phyloP scores from a whole-genome alignment of 2,329 filamentous ascomycete species.

The Furcasterigmium sp. region DNA sequence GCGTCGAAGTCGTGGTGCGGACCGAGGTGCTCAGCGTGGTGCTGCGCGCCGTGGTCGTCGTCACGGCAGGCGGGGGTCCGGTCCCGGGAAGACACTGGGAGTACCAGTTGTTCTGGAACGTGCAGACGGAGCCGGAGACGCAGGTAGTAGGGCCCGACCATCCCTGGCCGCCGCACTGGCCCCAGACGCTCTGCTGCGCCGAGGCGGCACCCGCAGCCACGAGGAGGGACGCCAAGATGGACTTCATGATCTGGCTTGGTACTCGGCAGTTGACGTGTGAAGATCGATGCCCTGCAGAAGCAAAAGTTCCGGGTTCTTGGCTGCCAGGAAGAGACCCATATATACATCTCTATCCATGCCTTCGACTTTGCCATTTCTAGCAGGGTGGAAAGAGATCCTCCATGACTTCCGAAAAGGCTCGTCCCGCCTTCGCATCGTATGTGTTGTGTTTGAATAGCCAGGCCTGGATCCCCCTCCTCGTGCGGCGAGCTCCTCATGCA shows the following conservation, averaged over 20 bases:
- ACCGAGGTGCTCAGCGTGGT: slow-evolving; percentile 8
- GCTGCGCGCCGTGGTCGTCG: slow-evolving; percentile 6
- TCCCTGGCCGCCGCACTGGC: slow-evolving; percentile 37
- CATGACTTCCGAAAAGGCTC: no score
- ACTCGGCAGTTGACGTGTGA: no score
- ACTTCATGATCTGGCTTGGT: slow-evolving; percentile 7
- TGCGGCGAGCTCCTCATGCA: no score
- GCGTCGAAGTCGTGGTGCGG: slow-evolving; percentile 5
- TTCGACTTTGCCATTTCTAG: no score
- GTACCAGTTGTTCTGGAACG: slow-evolving; percentile 28
- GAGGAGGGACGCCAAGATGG: slow-evolving; percentile 4
- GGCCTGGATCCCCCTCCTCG: no score
- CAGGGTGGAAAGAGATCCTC: no score
- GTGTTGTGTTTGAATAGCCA: no score
- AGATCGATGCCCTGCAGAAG: no score
- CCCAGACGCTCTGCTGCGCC: slow-evolving; percentile 14
- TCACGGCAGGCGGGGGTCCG: slow-evolving; percentile 14
- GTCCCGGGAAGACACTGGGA: slow-evolving; percentile 26
- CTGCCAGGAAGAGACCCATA: no score
- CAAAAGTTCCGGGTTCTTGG: no score
- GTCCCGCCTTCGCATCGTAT: no score
- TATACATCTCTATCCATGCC: no score
- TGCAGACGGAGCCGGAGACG: slow-evolving; percentile 29
- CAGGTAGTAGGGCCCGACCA: slow-evolving; percentile 39
- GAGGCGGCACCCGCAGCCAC: slow-evolving; percentile 8